phyloP scores from a whole-genome alignment of 176 grass and related monocot genomes.

The Oryza brachyantha region DNA sequence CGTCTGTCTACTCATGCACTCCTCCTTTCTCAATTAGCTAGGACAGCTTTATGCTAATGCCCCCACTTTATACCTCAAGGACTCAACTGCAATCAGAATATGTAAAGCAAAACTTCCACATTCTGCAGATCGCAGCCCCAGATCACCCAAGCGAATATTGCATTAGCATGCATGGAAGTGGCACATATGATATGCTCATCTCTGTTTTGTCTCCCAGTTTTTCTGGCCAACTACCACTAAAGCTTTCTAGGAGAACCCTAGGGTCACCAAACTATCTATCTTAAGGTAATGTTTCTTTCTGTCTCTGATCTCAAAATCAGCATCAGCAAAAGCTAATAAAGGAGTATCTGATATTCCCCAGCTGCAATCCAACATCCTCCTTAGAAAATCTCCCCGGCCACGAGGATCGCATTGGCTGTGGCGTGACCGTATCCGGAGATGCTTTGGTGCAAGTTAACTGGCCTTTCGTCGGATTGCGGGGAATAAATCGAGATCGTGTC shows the following conservation, averaged over 20 bases:
- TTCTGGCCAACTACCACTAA: neutral
- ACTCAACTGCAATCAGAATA: constrained; percentile 9
- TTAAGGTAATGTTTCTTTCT: constrained; percentile 20
- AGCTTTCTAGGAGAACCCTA: neutral
- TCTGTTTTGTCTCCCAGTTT: neutral
- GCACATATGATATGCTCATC: neutral
- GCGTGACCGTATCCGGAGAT: neutral
- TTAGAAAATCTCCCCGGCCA: neutral
- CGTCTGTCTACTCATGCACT: neutral
- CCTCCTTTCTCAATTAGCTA: neutral
- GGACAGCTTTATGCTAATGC: neutral
- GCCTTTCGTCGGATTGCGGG: constrained; percentile 13
- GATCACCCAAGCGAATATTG: neutral
- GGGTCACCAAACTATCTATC: neutral
- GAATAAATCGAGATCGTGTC: constrained; percentile 28
- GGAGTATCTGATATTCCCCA: neutral
- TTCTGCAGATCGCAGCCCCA: neutral
- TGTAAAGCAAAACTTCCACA: constrained; percentile 21
- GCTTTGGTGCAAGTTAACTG: neutral
- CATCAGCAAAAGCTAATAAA: constrained; percentile 12
- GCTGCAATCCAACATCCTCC: neutral
- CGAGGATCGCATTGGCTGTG: neutral
- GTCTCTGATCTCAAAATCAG: constrained; percentile 8
- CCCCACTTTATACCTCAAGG: constrained; percentile 20
- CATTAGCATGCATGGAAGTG: neutral